Base-by-base conservation (phyloP, 768 basidiomycete genomes). In the Russula ochroleuca region DNA sequence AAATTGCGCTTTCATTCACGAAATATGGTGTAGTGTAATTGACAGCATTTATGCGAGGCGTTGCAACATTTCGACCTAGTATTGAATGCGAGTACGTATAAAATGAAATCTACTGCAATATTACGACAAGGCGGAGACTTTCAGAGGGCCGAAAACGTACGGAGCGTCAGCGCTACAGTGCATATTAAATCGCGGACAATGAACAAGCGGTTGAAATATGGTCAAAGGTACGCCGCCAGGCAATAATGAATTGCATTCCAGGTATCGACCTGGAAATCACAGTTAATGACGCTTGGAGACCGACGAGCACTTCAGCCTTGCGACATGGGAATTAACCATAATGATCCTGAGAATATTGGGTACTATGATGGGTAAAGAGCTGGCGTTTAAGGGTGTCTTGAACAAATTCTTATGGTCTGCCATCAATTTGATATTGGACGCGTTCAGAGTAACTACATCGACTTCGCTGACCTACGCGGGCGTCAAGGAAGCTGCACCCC, bases 131-230 rank as follows among this genome's bases (percentile, higher is more conserved):
- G 47, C 38, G 37, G 58, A 48, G 15, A 61, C 54, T 25, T 64
- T 55, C 38, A 23, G 19, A 33, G 11, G 13, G 11, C 43, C 51
- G 35, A 40, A 48, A 37, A 10, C 7, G 53, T 41, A 54, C 25
- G 9, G 25, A 58, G n/a, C 19, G 51, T 41, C 31, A 19, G 53
- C 23, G 45, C 45, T 15, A 38, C 14, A 17, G 35, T 37, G 14
- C 40, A 51, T 17, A 41, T 50, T 35, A 38, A 54, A 65, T 60
- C 59, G 64, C 54, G 43, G 54, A 38, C 48, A 5, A 9, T 43
- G 53, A 61, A 51, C 48, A 45, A 59, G 57, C n/a, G 37, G 45
- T 59, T 33, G 56, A 37, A 41, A 59, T 53, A 49, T 55, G 52
- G 48, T n/a, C n/a, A 10, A 64, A 43, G 25, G 45, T 23, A 41